Percentiles rank a stretch among this genome's conserved stretches.
These are phyloP conservation scores for Fusarium burgessii DNA, from an alignment of 2,329 filamentous ascomycete species.

Conservation along the genomic window DNA sequence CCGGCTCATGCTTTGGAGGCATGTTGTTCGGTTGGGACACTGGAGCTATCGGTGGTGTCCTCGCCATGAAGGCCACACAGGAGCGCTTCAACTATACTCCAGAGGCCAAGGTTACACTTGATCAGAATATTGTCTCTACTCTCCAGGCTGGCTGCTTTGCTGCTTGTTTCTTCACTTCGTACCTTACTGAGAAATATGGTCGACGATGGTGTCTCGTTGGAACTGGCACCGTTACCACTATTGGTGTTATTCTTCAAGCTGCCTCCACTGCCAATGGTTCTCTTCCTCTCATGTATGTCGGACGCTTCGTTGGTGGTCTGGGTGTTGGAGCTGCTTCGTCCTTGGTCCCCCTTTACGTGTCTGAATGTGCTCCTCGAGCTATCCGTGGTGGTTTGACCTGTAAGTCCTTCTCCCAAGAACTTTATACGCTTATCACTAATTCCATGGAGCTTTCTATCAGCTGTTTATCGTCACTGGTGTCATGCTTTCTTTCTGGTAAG, in stretches of 20 bases:
- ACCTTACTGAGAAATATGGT: constrained; percentile 66
- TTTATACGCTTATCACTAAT: background rate
- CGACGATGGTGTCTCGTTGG: constrained; percentile 66
- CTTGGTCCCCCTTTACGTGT: constrained; percentile 59
- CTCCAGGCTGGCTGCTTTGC: constrained; percentile 77
- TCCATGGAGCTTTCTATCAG: constrained; percentile 58
- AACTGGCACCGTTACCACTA: constrained; percentile 66
- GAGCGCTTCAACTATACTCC: constrained; percentile 54
- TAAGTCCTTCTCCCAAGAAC: constrained; percentile 31
- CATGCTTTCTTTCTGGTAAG: constrained; percentile 58
- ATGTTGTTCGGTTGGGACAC: constrained; percentile 66
- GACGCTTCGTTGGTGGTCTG: constrained; percentile 65
- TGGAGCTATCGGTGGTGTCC: constrained; percentile 75
- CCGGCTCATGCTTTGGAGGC: constrained; percentile 76
- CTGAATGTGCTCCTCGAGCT: constrained; percentile 63
- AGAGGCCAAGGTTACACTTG: constrained; percentile 62
- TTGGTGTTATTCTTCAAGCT: constrained; percentile 74
- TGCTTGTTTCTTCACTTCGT: constrained; percentile 69
- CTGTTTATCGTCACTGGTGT: constrained; percentile 61
- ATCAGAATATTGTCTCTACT: constrained; percentile 76
- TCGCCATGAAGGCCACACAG: constrained; percentile 70
- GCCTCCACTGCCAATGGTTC: constrained; percentile 65
- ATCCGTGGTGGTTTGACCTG: constrained; percentile 64
- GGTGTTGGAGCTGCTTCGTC: constrained; percentile 64
- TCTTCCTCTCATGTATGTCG: constrained; percentile 73